These are phyloP conservation scores for Trichocladium antarcticum DNA, from an alignment of 495 filamentous ascomycete species.

Conservation along the genomic window DNA sequence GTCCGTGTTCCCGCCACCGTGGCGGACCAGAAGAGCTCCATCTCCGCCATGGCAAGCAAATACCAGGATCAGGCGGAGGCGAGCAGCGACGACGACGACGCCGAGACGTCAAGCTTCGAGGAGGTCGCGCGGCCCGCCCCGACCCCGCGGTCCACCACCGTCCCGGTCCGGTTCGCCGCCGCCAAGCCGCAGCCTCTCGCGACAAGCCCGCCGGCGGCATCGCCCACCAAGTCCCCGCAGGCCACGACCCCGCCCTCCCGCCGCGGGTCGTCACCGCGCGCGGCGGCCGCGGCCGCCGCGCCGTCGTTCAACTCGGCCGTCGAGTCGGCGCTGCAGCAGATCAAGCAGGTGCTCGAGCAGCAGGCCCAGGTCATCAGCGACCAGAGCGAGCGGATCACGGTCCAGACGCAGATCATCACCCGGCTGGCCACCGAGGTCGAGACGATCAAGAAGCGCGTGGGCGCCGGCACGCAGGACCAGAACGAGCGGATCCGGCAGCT, in stretches of 20 bases:
- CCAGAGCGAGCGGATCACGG: slow-evolving; percentile 49
- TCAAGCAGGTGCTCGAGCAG: slow-evolving; percentile 51
- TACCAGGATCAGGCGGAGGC: slow-evolving; percentile 66
- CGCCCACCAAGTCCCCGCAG: slow-evolving; percentile 24
- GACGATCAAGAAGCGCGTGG: slow-evolving; percentile 53
- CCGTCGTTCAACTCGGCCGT: slow-evolving; percentile 20
- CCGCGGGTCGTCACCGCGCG: too few species aligned
- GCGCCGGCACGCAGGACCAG: slow-evolving; percentile 47
- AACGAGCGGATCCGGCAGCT: slow-evolving; percentile 58
- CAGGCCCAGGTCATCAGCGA: slow-evolving; percentile 50
- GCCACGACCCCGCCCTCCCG: slow-evolving; percentile 13
- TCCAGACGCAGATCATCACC: slow-evolving; percentile 48
- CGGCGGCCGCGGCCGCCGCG: slow-evolving; percentile 6
- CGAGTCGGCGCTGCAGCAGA: slow-evolving; percentile 44
- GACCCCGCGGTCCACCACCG: slow-evolving; percentile 27
- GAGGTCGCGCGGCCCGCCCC: slow-evolving; percentile 54
- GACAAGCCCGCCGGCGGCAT: slow-evolving; percentile 25
- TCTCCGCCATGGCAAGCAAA: slow-evolving; percentile 71
- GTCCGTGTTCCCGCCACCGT: slow-evolving; percentile 53
- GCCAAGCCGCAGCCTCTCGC: slow-evolving; percentile 18
- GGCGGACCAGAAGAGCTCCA: slow-evolving; percentile 73
- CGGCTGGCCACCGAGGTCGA: slow-evolving; percentile 58
- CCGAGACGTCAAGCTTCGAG: slow-evolving; percentile 72
- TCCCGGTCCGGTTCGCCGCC: slow-evolving; percentile 19
- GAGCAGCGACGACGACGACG: slow-evolving; percentile 41